Conservation (phyloP, 495 filamentous ascomycete species). For the Penicillium soppii region DNA sequence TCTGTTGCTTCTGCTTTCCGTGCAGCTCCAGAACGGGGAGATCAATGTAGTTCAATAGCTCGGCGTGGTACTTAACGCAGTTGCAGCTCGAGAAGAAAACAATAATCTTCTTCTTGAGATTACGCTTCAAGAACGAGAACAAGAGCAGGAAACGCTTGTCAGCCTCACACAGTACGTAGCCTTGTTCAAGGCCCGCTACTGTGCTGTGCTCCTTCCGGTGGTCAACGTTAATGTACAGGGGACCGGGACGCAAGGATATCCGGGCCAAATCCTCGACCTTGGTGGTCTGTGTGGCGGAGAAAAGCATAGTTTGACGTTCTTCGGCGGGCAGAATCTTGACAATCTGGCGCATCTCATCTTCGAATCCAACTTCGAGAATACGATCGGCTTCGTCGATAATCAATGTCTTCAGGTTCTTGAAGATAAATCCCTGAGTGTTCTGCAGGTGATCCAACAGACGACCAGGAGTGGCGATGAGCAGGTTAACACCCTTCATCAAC, state of each 20-base stretch:
- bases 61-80: slow-evolving; percentile 91
- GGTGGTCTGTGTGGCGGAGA: slow-evolving; percentile 96
- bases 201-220: slow-evolving; percentile 75
- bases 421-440: slow-evolving; percentile 88
- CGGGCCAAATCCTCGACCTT: slow-evolving; percentile 96
- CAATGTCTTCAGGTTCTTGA: slow-evolving; percentile 86
- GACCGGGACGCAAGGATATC: slow-evolving; percentile 88
- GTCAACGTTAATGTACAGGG: slow-evolving; percentile 95
- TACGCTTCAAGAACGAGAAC: slow-evolving; percentile 93
- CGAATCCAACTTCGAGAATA: slow-evolving; percentile 95
- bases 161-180: slow-evolving; percentile 88
- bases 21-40: slow-evolving; percentile 75
- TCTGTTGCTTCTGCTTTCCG: slow-evolving; percentile 97
- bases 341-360: slow-evolving; percentile 97
- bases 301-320: slow-evolving; percentile 92
- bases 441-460: slow-evolving; percentile 91
- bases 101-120: slow-evolving; percentile 91
- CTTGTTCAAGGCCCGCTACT: slow-evolving; percentile 90
- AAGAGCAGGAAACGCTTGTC: slow-evolving; percentile 92
- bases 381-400: slow-evolving; percentile 90
- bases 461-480: slow-evolving; percentile 91
- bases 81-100: slow-evolving; percentile 95
- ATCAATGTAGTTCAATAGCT: slow-evolving; percentile 95
- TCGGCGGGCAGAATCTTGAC: slow-evolving; percentile 91
- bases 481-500: slow-evolving; percentile 88